Conservation (phyloP, 768 basidiomycete species). For the Tulasnella sp. region DNA sequence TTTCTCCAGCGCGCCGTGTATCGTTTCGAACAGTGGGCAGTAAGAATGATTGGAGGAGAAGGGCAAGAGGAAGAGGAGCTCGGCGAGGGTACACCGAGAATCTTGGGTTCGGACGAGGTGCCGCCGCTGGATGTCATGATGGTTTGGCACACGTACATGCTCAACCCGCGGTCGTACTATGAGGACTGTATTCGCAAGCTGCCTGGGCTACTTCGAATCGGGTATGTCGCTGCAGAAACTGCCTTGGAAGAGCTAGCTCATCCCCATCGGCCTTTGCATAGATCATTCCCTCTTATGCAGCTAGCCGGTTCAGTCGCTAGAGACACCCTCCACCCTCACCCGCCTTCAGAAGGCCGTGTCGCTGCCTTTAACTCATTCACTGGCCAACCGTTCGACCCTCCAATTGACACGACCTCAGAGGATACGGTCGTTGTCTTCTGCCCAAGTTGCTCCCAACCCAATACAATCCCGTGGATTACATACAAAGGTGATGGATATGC, state of each 20-base stretch:
- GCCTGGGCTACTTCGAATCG: constrained; percentile 6
- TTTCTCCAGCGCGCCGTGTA: constrained; percentile 37
- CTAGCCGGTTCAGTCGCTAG: constrained; percentile 26
- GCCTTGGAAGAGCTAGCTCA: neutral
- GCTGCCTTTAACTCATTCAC: constrained; percentile 23
- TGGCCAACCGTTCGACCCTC: constrained; percentile 31
- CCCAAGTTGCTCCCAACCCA: neutral
- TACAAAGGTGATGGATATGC: constrained; percentile 36
- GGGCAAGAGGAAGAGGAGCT: constrained; percentile 9
- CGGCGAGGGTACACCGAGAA: neutral
- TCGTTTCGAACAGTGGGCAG: constrained; percentile 36
- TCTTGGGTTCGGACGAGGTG: neutral
- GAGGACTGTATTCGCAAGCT: constrained; percentile 35
- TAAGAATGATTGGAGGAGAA: neutral
- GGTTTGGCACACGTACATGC: constrained; percentile 38
- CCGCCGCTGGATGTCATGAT: constrained; percentile 39
- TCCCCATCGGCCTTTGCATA: neutral
- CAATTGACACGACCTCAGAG: neutral
- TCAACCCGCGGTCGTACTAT: constrained; percentile 38
- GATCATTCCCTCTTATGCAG: constrained; percentile 35
- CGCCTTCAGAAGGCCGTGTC: constrained; percentile 1
- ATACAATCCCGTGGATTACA: constrained; percentile 36
- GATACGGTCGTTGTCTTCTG: constrained; percentile 8
- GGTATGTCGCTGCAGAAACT: neutral
- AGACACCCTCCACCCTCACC: constrained; percentile 15